Conservation (phyloP, 805 yeast species). For the Pichia rugopelliculosa region DNA sequence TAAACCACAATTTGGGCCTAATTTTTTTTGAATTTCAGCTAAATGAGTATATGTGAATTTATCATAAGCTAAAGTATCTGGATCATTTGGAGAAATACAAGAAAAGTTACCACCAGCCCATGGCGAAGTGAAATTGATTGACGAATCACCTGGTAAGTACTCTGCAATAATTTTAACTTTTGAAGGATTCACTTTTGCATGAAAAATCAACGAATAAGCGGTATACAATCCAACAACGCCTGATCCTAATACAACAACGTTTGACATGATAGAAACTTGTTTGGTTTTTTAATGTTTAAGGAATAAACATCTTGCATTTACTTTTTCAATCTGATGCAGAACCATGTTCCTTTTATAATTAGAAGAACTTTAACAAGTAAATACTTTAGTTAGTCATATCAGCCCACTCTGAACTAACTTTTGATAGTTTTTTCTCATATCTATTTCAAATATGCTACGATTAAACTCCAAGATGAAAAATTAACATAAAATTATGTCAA, state of each 20-base stretch:
- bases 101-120: slow-evolving; percentile 68
- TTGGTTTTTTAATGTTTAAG: too few relatives aligned
- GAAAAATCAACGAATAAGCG: slow-evolving; percentile 38
- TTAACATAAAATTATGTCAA: neutral
- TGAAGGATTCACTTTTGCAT: slow-evolving; percentile 30
- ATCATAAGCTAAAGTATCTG: slow-evolving; percentile 42
- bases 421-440: neutral
- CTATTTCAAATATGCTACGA: neutral
- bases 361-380: neutral
- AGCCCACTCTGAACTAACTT: neutral
- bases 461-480: neutral
- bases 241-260: slow-evolving; percentile 35
- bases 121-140: slow-evolving; percentile 68
- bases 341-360: neutral
- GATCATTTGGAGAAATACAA: slow-evolving; percentile 52
- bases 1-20: slow-evolving; percentile 48
- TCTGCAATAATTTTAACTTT: slow-evolving; percentile 55
- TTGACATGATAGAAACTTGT: too few relatives aligned
- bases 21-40: slow-evolving; percentile 30
- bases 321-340: neutral
- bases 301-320: neutral
- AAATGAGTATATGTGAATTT: slow-evolving; percentile 48
- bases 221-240: slow-evolving; percentile 67
- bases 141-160: slow-evolving; percentile 70
- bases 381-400: neutral